A percentile compares a stretch with the other conserved stretches of the same genome.
phyloP scores from a whole-genome alignment of 352 stramenopile genomes.

The Saprolegnia diclina region DNA sequence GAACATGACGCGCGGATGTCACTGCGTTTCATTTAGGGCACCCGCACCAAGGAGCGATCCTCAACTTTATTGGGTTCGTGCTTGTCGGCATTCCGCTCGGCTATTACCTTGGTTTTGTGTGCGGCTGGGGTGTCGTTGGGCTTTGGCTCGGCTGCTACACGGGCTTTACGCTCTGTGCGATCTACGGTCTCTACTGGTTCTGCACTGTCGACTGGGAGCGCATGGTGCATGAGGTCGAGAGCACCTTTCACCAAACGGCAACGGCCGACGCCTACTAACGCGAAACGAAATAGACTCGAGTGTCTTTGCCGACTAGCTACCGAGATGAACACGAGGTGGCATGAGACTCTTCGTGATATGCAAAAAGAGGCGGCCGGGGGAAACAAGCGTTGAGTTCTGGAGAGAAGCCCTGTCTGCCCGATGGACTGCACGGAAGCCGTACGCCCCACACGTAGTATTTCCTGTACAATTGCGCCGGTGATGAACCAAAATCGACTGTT shows the following conservation, averaged over 20 bases:
- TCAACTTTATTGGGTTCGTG: slow-evolving; percentile 83
- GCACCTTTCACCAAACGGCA: background rate
- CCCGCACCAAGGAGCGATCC: slow-evolving; percentile 67
- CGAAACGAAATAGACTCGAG: too few species aligned
- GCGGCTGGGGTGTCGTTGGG: slow-evolving; percentile 24
- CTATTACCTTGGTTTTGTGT: slow-evolving; percentile 51
- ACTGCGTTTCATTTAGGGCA: too few species aligned
- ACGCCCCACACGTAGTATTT: too few species aligned
- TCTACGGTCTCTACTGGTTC: slow-evolving; percentile 67
- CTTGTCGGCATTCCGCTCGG: slow-evolving; percentile 66
- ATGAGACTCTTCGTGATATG: too few species aligned
- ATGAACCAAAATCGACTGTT: too few species aligned
- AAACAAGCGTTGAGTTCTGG: too few species aligned
- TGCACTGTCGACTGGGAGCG: slow-evolving; percentile 57
- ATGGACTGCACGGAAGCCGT: too few species aligned
- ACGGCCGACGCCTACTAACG: background rate
- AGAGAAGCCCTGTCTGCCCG: too few species aligned
- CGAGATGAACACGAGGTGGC: background rate
- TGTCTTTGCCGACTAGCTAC: too few species aligned
- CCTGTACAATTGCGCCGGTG: too few species aligned
- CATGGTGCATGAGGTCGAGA: slow-evolving; percentile 37
- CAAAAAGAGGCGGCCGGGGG: too few species aligned
- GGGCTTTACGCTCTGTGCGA: slow-evolving; percentile 54
- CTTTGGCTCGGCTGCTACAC: slow-evolving; percentile 26
- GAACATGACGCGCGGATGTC: background rate